phyloP scores from a whole-genome alignment of 306 rosid species.

The Fragaria iinumae region DNA sequence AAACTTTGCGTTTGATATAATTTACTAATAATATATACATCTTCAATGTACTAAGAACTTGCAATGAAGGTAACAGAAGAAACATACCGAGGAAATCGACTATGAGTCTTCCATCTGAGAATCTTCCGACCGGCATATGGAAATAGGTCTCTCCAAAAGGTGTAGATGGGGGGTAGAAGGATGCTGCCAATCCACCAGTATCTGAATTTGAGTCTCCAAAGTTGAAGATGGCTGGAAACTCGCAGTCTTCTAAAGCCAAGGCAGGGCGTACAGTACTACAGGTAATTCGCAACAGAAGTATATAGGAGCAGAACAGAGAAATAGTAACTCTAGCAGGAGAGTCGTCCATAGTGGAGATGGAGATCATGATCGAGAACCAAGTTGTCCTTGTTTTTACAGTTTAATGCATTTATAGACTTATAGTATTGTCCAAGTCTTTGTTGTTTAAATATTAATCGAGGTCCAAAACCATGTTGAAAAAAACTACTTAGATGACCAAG shows the following conservation, averaged over 20 bases:
- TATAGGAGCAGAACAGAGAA: background rate
- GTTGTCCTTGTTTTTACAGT: too few relatives aligned
- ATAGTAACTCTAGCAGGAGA: too few relatives aligned
- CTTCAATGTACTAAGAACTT: background rate
- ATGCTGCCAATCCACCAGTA: conserved; percentile 44
- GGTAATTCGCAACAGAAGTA: background rate
- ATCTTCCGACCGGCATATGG: conserved; percentile 37
- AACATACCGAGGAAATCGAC: conserved; percentile 37
- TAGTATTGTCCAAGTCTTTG: too few relatives aligned
- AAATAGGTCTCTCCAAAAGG: conserved; percentile 59
- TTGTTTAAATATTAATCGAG: too few relatives aligned
- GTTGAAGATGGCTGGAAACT: conserved; percentile 53
- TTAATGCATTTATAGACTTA: too few relatives aligned
- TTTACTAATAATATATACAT: background rate
- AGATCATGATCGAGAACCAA: too few relatives aligned
- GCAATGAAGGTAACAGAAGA: too few relatives aligned
- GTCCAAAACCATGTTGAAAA: too few relatives aligned
- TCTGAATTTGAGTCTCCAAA: conserved; percentile 60
- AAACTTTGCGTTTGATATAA: too few relatives aligned
- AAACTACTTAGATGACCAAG: too few relatives aligned
- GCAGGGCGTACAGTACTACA: conserved; percentile 7
- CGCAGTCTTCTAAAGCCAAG: conserved; percentile 21
- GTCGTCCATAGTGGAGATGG: too few relatives aligned
- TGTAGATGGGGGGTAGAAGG: background rate
- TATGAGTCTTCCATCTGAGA: conserved; percentile 41